Evolutionary conservation across 495 filamentous ascomycete genomes (phyloP), one percentile per base, ranked within the genome.

Genomic region (Cercophora sp.): DNA sequence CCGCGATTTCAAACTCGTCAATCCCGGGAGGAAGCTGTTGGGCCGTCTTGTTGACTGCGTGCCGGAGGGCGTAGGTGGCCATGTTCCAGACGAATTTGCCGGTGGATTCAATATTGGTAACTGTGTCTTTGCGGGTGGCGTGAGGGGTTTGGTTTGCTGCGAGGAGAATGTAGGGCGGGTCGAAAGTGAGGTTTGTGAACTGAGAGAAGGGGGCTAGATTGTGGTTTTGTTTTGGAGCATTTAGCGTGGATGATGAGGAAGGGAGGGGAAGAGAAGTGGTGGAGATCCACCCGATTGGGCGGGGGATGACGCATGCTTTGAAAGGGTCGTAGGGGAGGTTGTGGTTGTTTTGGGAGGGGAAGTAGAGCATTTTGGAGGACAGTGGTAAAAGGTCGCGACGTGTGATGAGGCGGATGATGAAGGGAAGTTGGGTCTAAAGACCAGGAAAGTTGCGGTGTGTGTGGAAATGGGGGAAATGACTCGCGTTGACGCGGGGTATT

Each of bases 111-210:
- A 69, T 70, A 57, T 84, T 83, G 51, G 67, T 49, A 20, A 77
- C 73, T 0, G 75, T 78, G 61, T 83, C 79, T 56, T 82, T 82
- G 51, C 77, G 73, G 1, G 26, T 34, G 2, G 59, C 63, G 19
- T 50, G 29, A 3, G 63, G 57, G 4, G 72, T 77, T 41, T 80
- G 74, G 67, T 82, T 82, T 1, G 76, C 69, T 26, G 64, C 62
- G 64, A 82, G 81, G 73, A 82, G 77, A 36, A 83, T 71, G 55
- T 77, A 79, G 0, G 79, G 79, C 9, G 79, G 81, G 64, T 81
- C 77, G 63, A 79, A 84, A 36, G 77, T 79, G 0, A 83, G 70
- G 58, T 83, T 84, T 57, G 74, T 81, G 69, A 83, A 82, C 62
- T 82, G 80, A 1, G 61, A 71, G 62, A 75, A 84, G 1, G 81